A percentile compares a stretch with the other conserved stretches of the same genome.
Conservation (phyloP, 257 asterid genomes). For the Plantago elongata region DNA sequence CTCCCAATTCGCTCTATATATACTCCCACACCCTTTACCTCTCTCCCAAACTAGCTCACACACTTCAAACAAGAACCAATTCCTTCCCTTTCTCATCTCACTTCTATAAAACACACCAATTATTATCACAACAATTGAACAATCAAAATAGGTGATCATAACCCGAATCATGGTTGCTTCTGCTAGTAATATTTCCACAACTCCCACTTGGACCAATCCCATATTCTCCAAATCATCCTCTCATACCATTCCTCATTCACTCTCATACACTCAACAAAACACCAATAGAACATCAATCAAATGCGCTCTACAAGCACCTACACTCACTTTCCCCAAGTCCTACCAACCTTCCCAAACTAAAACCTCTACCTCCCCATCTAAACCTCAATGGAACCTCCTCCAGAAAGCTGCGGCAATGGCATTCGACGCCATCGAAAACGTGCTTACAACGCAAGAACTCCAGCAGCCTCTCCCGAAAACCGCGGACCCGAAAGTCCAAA, state of each 20-base stretch:
- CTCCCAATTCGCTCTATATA: constrained; percentile 40
- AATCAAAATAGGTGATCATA: too few species aligned
- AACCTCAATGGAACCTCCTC: constrained; percentile 58
- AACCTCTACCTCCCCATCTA: constrained; percentile 9
- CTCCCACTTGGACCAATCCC: constrained; percentile 34
- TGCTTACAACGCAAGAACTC: constrained; percentile 56
- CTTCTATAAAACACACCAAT: background rate
- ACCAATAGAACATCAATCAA: constrained; percentile 8
- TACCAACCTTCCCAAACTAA: constrained; percentile 19
- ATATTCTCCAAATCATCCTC: constrained; percentile 20
- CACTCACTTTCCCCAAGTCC: constrained; percentile 49
- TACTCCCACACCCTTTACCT: constrained; percentile 24
- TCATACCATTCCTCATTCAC: constrained; percentile 11
- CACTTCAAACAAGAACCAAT: too few species aligned
- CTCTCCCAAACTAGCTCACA: constrained; percentile 22
- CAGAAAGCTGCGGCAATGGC: constrained; percentile 84
- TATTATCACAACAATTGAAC: too few species aligned
- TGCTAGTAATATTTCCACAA: background rate
- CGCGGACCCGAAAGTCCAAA: constrained; percentile 80
- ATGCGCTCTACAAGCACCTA: constrained; percentile 55
- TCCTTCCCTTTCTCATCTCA: background rate
- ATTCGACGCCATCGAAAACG: constrained; percentile 65
- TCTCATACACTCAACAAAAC: constrained; percentile 18
- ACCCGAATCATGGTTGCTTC: too few species aligned
- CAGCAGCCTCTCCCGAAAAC: constrained; percentile 76